Base-by-base conservation (phyloP, 495 filamentous ascomycete species). In the Aspergillus ellipticus region DNA sequence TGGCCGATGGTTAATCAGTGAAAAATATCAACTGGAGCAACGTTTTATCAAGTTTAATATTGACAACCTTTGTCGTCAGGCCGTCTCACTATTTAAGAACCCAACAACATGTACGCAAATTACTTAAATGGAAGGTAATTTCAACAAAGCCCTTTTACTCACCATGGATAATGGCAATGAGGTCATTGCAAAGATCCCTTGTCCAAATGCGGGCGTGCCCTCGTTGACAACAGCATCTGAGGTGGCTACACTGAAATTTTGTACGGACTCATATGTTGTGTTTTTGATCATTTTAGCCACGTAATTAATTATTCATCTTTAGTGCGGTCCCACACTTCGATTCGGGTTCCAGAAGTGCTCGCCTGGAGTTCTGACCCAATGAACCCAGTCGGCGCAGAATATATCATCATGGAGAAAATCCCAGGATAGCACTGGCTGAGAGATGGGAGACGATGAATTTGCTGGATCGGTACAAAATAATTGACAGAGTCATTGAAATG, bases 221-320 rank as follows among this genome's bases (percentile, higher is more conserved):
- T 57, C 48, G 26, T 54, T 63, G 46, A 68, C 66, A 1, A 77
- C 71, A 8, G 72, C 71, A 4, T 72, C 68, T 42, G 74, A 77
- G 54, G 74, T 77, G 10, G 71, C 73, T 3, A 74, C 67, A 2
- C 60, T 74, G 59, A 64, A 69, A 24, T 77, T 72, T 52, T 57
- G 61, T 67, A 57, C 43, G 64, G 55, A 47, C 29, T 50, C 59
- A 72, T 60, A n/a, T n/a, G n/a, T n/a, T n/a, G n/a, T n/a, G n/a
- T n/a, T n/a, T n/a, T n/a, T n/a, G n/a, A n/a, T n/a, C n/a, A n/a
- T n/a, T n/a, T n/a, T n/a, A n/a, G n/a, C n/a, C n/a, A n/a, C n/a
- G n/a, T n/a, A n/a, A n/a, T n/a, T n/a, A n/a, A n/a, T n/a, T n/a
- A n/a, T n/a, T n/a, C n/a, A n/a, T n/a, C 19, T 48, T 20, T 48